Evolutionary conservation across 176 grass and related monocot genomes (phyloP).

Genomic region (Juncus inflexus): DNA sequence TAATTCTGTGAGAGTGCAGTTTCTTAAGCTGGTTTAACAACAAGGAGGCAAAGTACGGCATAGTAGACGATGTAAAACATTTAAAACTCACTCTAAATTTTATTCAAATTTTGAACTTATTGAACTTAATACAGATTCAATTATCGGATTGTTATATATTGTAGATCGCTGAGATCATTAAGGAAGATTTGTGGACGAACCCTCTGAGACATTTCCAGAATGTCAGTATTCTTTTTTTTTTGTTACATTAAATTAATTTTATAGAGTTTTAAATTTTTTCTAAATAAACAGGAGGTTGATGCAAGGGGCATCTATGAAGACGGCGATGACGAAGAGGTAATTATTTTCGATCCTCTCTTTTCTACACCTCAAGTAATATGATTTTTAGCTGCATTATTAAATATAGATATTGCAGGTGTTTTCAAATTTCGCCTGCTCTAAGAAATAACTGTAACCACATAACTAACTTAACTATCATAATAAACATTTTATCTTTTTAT

Average conservation of each 20-base stretch:
- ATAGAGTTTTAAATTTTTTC: not conserved
- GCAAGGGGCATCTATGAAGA: constrained; percentile 18
- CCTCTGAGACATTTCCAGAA: constrained; percentile 38
- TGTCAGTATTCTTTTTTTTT: constrained; percentile 23
- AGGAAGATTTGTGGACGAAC: constrained; percentile 47
- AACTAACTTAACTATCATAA: not conserved
- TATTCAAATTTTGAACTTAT: not conserved
- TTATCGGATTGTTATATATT: not conserved
- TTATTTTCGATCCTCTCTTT: not conserved
- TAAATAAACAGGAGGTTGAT: constrained; percentile 31
- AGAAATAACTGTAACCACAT: not conserved
- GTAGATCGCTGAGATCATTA: constrained; percentile 41
- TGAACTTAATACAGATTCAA: not conserved
- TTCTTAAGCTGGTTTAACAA: constrained; percentile 45
- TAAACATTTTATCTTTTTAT: constrained; percentile 2
- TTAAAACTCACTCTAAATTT: not conserved
- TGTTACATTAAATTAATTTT: not conserved
- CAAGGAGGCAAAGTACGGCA: not conserved
- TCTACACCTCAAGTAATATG: not conserved
- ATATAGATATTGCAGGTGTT: not conserved
- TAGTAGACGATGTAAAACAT: constrained; percentile 18
- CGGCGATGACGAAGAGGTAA: constrained; percentile 25
- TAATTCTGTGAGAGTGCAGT: constrained; percentile 19
- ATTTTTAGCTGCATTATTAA: not conserved
- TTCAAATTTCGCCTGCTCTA: not conserved